A percentile compares a stretch with the other conserved stretches of the same genome.
Evolutionary conservation across 345 rosid genomes (phyloP).

Genomic region (Salix exigua): DNA sequence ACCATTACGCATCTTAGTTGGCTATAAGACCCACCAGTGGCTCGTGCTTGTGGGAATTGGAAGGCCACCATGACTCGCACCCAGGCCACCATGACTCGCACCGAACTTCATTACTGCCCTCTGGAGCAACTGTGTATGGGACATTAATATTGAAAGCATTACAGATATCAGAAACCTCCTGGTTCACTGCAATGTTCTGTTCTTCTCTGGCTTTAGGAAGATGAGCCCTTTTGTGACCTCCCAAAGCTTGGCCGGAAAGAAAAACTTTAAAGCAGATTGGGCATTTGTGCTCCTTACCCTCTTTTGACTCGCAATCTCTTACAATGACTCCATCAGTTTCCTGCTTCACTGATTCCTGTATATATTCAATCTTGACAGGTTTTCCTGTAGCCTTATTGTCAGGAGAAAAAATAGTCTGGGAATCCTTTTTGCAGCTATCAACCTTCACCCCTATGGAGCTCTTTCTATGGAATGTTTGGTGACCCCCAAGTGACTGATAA

Average conservation of each 20-base stretch:
- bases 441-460: slow-evolving; percentile 6
- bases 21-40: slow-evolving; percentile 26
- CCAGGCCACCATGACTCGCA: slow-evolving; percentile 21
- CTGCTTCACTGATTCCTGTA: slow-evolving; percentile 14
- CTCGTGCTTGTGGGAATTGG: slow-evolving; percentile 20
- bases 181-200: slow-evolving; percentile 3
- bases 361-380: slow-evolving; percentile 9
- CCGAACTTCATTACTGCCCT: slow-evolving; percentile 17
- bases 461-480: slow-evolving; percentile 52
- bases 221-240: slow-evolving; percentile 40
- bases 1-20: slow-evolving; percentile 17
- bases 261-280: slow-evolving; percentile 34
- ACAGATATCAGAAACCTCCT: slow-evolving; percentile 12
- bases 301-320: slow-evolving; percentile 5
- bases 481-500: slow-evolving; percentile 63
- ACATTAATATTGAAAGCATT: slow-evolving; percentile 18
- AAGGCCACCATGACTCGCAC: slow-evolving; percentile 18
- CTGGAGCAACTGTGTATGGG: slow-evolving; percentile 8
- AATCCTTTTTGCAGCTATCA: slow-evolving; percentile 11
- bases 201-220: slow-evolving; percentile 18
- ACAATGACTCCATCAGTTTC: slow-evolving; percentile 20
- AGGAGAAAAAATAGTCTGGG: slow-evolving; percentile 1
- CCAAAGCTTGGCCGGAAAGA: slow-evolving; percentile 35
- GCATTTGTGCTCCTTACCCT: slow-evolving; percentile 36
- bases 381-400: slow-evolving; percentile 14